Conservation (phyloP, 352 stramenopile genomes). For the Poterioochromonas sp. region DNA sequence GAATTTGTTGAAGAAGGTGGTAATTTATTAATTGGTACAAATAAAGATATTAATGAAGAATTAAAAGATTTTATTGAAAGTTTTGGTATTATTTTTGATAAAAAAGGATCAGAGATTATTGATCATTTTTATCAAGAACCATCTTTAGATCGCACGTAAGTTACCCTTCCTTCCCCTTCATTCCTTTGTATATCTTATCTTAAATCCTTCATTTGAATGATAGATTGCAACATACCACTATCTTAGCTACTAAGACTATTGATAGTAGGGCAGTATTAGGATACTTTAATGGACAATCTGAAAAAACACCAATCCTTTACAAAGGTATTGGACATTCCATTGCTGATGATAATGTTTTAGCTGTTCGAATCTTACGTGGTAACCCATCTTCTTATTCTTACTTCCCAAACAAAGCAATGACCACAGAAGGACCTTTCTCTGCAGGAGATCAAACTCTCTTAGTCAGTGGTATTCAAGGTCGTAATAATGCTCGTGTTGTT, state of each 20-base stretch:
- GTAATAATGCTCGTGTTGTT: constrained; percentile 77
- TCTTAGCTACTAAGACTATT: constrained; percentile 60
- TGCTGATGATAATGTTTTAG: constrained; percentile 56
- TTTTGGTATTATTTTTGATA: constrained; percentile 72
- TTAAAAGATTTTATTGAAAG: constrained; percentile 69
- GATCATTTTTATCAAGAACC: constrained; percentile 51
- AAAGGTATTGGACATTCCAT: constrained; percentile 65
- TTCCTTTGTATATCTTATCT: neutral
- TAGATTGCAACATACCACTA: constrained; percentile 51
- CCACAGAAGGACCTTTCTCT: constrained; percentile 45
- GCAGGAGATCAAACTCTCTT: constrained; percentile 50
- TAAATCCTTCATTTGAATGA: neutral
- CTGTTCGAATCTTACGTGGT: constrained; percentile 63
- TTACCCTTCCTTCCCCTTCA: neutral
- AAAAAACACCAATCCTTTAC: constrained; percentile 53
- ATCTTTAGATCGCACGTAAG: neutral
- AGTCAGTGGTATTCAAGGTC: constrained; percentile 63
- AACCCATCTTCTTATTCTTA: constrained; percentile 65
- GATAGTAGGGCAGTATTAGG: constrained; percentile 58
- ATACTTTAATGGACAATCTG: constrained; percentile 45
- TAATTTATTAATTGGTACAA: constrained; percentile 59
- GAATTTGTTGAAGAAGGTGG: constrained; percentile 68
- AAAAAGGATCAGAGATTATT: constrained; percentile 70
- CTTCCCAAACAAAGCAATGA: constrained; percentile 55
- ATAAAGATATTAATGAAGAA: constrained; percentile 61